Conservation (phyloP, 2,329 filamentous ascomycete genomes). For the Colletotrichum nymphaeae region DNA sequence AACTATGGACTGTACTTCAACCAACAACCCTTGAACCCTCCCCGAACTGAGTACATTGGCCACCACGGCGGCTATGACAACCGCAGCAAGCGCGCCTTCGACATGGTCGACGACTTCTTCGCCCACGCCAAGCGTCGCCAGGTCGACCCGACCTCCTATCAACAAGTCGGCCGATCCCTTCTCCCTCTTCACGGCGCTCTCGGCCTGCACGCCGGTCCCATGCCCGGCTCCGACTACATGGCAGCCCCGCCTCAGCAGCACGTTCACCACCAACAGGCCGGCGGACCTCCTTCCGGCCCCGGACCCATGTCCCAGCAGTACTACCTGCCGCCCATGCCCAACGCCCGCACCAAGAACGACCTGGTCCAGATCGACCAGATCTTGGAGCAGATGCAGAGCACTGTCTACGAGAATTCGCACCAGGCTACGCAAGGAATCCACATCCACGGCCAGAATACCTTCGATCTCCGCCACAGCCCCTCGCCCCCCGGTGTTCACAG, state of each 20-base stretch:
- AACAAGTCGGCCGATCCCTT: slow-evolving; percentile 89
- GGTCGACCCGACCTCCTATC: slow-evolving; percentile 89
- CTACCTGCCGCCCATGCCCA: slow-evolving; percentile 87
- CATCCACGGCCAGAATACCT: slow-evolving; percentile 76
- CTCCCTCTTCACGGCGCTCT: slow-evolving; percentile 82
- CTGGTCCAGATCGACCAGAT: slow-evolving; percentile 94
- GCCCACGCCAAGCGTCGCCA: slow-evolving; percentile 91
- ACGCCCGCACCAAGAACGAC: slow-evolving; percentile 92
- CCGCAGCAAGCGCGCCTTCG: slow-evolving; percentile 84
- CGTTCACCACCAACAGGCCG: slow-evolving; percentile 51
- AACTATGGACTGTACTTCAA: slow-evolving; percentile 85
- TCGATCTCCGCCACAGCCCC: slow-evolving; percentile 68
- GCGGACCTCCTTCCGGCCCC: slow-evolving; percentile 61
- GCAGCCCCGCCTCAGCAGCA: slow-evolving; percentile 51
- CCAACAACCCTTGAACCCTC: slow-evolving; percentile 65
- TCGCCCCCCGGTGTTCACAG: slow-evolving; percentile 59
- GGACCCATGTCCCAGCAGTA: slow-evolving; percentile 81
- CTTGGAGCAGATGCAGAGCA: slow-evolving; percentile 94
- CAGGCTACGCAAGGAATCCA: slow-evolving; percentile 84
- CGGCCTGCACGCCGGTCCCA: slow-evolving; percentile 66
- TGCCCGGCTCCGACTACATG: slow-evolving; percentile 66
- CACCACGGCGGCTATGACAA: slow-evolving; percentile 70
- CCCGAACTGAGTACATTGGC: slow-evolving; percentile 70
- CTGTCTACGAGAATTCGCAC: slow-evolving; percentile 92
- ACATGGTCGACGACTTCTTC: slow-evolving; percentile 94